Evolutionary conservation across 2,329 filamentous ascomycete species (phyloP).

Genomic region (Paraphoma chrysanthemicola): DNA sequence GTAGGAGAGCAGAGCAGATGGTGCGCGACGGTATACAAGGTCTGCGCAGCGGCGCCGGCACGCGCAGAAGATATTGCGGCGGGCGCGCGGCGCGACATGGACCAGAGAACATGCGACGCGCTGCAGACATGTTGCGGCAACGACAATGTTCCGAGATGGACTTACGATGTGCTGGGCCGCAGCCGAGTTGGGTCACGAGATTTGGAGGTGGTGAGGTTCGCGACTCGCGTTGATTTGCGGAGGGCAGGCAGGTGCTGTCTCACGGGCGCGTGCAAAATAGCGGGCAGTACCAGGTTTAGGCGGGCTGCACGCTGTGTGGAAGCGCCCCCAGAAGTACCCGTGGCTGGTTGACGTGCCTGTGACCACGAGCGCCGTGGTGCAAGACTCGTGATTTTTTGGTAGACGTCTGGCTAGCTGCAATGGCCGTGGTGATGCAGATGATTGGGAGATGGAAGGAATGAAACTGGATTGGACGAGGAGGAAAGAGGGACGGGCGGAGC

Average conservation of each 20-base stretch:
- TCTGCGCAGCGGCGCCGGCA: background rate
- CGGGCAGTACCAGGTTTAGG: conserved; percentile 11
- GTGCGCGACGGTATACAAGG: conserved; percentile 15
- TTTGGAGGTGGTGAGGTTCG: conserved; percentile 34
- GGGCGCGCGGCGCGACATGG: conserved; percentile 6
- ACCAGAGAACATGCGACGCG: background rate
- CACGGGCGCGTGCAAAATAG: conserved; percentile 18
- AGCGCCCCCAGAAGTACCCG: conserved; percentile 20
- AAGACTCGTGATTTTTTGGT: conserved; percentile 30
- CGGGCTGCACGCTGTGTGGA: conserved; percentile 21
- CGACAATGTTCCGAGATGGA: conserved; percentile 21
- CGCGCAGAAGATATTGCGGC: background rate
- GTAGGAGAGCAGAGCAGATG: conserved; percentile 23
- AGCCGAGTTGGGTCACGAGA: conserved; percentile 44
- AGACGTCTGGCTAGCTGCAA: conserved; percentile 20
- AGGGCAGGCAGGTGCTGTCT: conserved; percentile 26
- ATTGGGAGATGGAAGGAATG: conserved; percentile 34
- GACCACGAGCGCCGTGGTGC: conserved; percentile 34
- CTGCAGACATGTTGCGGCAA: conserved; percentile 13
- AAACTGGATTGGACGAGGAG: conserved; percentile 32
- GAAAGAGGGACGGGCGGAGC: conserved; percentile 27
- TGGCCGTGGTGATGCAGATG: conserved; percentile 29
- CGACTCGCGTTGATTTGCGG: conserved; percentile 33
- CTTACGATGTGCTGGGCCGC: conserved; percentile 45
- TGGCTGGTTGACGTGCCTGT: conserved; percentile 18